Base-by-base conservation (phyloP, 2,329 filamentous ascomycete species). In the Macrophomina tecta region DNA sequence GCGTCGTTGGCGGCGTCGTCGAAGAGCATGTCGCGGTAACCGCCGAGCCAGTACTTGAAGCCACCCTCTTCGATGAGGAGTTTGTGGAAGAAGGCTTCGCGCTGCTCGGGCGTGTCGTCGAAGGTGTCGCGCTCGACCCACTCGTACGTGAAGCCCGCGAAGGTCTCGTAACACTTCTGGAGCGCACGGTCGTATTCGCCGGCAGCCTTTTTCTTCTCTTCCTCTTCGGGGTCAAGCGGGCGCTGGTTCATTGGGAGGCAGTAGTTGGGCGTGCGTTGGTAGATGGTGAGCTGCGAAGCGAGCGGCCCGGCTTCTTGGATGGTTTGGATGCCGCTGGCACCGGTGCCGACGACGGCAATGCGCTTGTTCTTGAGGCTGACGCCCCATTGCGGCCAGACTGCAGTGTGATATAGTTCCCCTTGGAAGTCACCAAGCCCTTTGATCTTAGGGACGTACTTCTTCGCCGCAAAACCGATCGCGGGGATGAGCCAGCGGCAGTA, bases 401-500 rank as follows among this genome's bases (percentile, higher is more conserved):
- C 51, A 5, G 63, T 65, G 51, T 65, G 63, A 28, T 56, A 56
- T 14, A 55, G 28, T 23, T 65, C 63, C 7, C 64, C 64, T 16
- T 36, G 53, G 36, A 66, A 66, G 0, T 48, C 34, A 8, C 72
- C 45, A 9, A 77, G 65, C 0, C 81, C 81, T 0, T 71, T 64
- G 68, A 72, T 76, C 8, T 73, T 69, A 0, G 81, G 81, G 23
- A 79, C 73, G 64, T 82, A 76, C 18, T 52, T 51, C 51, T 55
- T 55, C 6, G 49, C 51, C 23, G 63, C 63, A 64, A 69, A 0
- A 74, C 75, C 69, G 81, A 81, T 5, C 79, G 77, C 11, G 77
- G 70, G 81, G 82, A n/a, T 82, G 82, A n/a, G 77, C 81, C 40
- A 77, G 78, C 34, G 77, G 75, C 63, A 83, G 70, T 14, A 82